Conservation (phyloP, 1,284 basidiomycete genomes). For the Cystobasidium sp. region DNA sequence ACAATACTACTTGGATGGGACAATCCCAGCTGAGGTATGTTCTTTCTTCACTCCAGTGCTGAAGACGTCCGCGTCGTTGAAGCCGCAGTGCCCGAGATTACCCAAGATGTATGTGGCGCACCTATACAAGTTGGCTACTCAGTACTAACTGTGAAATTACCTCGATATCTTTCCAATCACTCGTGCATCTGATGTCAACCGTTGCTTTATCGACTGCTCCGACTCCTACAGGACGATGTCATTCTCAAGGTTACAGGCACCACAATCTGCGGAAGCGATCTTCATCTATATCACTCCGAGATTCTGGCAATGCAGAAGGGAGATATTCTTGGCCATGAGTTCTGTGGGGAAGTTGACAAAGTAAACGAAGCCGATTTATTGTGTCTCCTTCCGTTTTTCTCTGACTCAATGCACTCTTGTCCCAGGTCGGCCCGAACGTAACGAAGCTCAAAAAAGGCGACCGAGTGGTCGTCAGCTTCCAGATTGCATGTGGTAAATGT, state of each 20-base stretch:
- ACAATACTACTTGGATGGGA: too few relatives aligned
- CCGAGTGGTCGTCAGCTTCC: conserved; percentile 75
- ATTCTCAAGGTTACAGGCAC: conserved; percentile 71
- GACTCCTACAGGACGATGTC: conserved; percentile 70
- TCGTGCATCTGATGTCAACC: too few relatives aligned
- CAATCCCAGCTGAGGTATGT: too few relatives aligned
- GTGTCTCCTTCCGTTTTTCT: not conserved
- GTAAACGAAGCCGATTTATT: conserved; percentile 53
- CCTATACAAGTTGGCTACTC: too few relatives aligned
- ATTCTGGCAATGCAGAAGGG: conserved; percentile 71
- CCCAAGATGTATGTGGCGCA: conserved; percentile 58
- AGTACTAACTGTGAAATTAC: too few relatives aligned
- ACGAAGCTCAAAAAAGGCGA: conserved; percentile 67
- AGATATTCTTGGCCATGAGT: conserved; percentile 74
- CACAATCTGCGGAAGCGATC: conserved; percentile 70
- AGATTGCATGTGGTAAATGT: conserved; percentile 76
- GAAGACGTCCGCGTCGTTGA: conserved; percentile 62
- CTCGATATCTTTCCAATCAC: too few relatives aligned
- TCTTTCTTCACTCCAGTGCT: too few relatives aligned
- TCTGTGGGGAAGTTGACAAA: conserved; percentile 65
- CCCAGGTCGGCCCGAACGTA: conserved; percentile 60
- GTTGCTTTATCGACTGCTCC: too few relatives aligned
- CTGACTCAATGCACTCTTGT: too few relatives aligned
- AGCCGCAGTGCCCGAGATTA: conserved; percentile 69
- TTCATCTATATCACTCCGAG: conserved; percentile 69